Percentiles rank a stretch among this genome's conserved stretches.
Evolutionary conservation across 1,139 yeast species (phyloP).

Genomic region (Hyphopichia fennica): DNA sequence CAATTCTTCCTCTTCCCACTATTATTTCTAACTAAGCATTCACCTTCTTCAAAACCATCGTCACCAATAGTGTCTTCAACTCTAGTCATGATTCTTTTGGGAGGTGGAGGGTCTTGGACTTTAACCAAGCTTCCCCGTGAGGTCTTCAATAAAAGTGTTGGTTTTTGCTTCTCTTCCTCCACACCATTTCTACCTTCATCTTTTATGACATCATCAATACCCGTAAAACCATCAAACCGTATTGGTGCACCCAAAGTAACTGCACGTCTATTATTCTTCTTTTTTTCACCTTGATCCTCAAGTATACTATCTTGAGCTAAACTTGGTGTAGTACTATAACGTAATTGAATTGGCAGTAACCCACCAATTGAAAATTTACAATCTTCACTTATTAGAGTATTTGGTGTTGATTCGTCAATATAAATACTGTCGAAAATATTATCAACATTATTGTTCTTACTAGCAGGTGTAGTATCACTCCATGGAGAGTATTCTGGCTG

Average conservation of each 20-base stretch:
- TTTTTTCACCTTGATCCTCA: background rate
- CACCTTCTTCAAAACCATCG: background rate
- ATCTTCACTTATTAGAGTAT: background rate
- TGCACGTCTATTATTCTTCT: background rate
- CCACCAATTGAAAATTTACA: background rate
- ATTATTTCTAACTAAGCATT: background rate
- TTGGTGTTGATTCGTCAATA: background rate
- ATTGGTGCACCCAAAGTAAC: background rate
- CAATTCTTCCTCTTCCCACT: background rate
- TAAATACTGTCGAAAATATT: background rate
- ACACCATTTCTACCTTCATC: background rate
- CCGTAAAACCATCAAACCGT: background rate
- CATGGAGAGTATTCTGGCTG: background rate
- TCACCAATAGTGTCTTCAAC: constrained; percentile 1
- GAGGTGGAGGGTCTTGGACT: background rate
- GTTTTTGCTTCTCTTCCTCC: background rate
- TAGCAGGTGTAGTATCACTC: background rate
- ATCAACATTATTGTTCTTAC: background rate
- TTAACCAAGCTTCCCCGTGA: background rate
- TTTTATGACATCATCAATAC: background rate
- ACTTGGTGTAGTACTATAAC: background rate
- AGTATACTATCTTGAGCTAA: background rate
- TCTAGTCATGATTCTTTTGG: background rate
- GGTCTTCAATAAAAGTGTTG: background rate
- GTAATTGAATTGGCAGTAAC: background rate